phyloP scores from a whole-genome alignment of 352 stramenopile species.

The Phytopythium chamaehyphon region DNA sequence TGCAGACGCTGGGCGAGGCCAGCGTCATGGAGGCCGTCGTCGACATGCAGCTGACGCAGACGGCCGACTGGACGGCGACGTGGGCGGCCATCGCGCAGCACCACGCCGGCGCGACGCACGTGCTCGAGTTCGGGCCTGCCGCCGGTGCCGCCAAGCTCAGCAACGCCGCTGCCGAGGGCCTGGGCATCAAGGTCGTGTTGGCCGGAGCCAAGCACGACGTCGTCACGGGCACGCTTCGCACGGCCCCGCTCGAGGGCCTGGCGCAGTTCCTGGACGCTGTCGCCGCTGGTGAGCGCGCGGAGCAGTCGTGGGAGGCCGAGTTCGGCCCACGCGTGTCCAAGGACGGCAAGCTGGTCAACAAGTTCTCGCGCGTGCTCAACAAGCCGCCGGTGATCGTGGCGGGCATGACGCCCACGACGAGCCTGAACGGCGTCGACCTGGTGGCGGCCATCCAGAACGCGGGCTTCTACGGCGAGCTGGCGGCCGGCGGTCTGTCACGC shows the following conservation, averaged over 20 bases:
- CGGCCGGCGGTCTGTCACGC: slow-evolving; percentile 61
- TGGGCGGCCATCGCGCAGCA: slow-evolving; percentile 28
- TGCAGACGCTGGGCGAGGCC: slow-evolving; percentile 40
- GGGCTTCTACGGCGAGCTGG: slow-evolving; percentile 78
- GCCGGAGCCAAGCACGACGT: slow-evolving; percentile 36
- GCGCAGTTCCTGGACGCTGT: slow-evolving; percentile 35
- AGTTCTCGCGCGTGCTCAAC: slow-evolving; percentile 70
- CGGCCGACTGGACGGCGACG: slow-evolving; percentile 60
- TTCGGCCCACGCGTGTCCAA: slow-evolving; percentile 45
- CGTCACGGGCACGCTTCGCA: slow-evolving; percentile 15
- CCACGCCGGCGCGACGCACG: slow-evolving; percentile 45
- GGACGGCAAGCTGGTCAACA: slow-evolving; percentile 57
- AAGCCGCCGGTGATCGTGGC: slow-evolving; percentile 77
- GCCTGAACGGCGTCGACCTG: slow-evolving; percentile 71
- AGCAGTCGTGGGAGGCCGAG: slow-evolving; percentile 42
- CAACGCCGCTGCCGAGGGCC: slow-evolving; percentile 32
- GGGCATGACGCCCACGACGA: slow-evolving; percentile 86
- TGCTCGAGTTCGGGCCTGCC: slow-evolving; percentile 76
- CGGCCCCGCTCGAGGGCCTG: slow-evolving; percentile 30
- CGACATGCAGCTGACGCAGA: slow-evolving; percentile 58
- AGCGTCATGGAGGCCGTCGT: slow-evolving; percentile 43
- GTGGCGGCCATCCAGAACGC: slow-evolving; percentile 80
- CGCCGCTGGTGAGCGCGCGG: not conserved
- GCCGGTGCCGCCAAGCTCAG: slow-evolving; percentile 53
- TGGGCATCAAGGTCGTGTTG: slow-evolving; percentile 53